These are phyloP conservation scores for Fusarium sororula DNA, from an alignment of 2,329 filamentous ascomycete genomes.

Conservation along the genomic window DNA sequence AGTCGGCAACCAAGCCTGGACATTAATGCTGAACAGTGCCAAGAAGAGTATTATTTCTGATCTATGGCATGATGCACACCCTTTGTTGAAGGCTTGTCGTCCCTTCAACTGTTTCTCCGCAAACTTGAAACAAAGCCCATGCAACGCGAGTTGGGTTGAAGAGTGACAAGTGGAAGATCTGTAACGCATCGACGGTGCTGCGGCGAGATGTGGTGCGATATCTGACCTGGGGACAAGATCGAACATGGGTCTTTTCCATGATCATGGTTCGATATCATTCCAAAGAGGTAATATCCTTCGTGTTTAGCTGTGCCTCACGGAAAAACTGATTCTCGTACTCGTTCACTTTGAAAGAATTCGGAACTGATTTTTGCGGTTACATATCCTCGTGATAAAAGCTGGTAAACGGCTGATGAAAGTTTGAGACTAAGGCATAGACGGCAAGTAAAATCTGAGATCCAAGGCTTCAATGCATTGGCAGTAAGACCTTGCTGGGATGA, in stretches of 20 bases:
- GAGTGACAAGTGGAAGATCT: slow-evolving; percentile 24
- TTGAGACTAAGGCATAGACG: slow-evolving; percentile 3
- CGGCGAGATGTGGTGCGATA: slow-evolving; percentile 39
- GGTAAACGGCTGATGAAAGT: slow-evolving; percentile 2
- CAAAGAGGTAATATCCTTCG: slow-evolving; percentile 9
- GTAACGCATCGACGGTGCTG: slow-evolving; percentile 16
- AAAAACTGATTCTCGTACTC: not conserved
- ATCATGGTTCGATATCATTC: slow-evolving; percentile 36
- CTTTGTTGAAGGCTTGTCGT: slow-evolving; percentile 4
- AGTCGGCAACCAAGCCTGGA: slow-evolving; percentile 2
- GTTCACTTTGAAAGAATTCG: not conserved
- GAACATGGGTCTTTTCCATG: slow-evolving; percentile 26
- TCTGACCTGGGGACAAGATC: slow-evolving; percentile 24
- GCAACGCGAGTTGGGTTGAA: not conserved
- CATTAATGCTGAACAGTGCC: slow-evolving; percentile 9
- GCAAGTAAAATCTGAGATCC: slow-evolving; percentile 29
- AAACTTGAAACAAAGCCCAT: slow-evolving; percentile 35
- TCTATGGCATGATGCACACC: slow-evolving; percentile 28
- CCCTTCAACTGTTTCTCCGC: slow-evolving; percentile 6
- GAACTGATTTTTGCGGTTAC: not conserved
- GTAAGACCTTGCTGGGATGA: slow-evolving; percentile 28
- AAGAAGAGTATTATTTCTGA: slow-evolving; percentile 13
- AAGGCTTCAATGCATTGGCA: slow-evolving; percentile 10
- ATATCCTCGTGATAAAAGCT: not conserved
- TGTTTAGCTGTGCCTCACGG: not conserved